Evolutionary conservation across 2,329 filamentous ascomycete species (phyloP).

Genomic region (Cladobotryum mycophilum): DNA sequence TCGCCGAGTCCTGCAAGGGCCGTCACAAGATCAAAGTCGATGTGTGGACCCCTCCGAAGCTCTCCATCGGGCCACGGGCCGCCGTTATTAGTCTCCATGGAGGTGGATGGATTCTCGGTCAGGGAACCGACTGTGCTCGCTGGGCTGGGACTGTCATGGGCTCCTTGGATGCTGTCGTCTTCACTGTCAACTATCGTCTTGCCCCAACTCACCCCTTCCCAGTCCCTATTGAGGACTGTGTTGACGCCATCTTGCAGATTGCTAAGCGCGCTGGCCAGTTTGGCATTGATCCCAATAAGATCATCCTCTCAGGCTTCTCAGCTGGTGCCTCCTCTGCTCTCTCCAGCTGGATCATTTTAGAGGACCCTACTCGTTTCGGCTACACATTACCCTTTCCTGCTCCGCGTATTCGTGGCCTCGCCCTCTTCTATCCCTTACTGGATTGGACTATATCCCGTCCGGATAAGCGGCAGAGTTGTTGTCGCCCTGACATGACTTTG

Average conservation of each 20-base stretch:
- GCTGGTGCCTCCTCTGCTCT: conserved; percentile 54
- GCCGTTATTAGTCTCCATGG: conserved; percentile 62
- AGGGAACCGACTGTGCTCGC: conserved; percentile 56
- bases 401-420: conserved; percentile 45
- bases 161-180: conserved; percentile 49
- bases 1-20: conserved; percentile 29
- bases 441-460: conserved; percentile 54
- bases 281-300: conserved; percentile 47
- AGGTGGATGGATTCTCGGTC: conserved; percentile 59
- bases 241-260: conserved; percentile 58
- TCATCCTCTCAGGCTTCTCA: conserved; percentile 59
- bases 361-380: conserved; percentile 35
- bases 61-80: conserved; percentile 34
- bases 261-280: conserved; percentile 50
- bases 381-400: conserved; percentile 33
- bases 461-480: conserved; percentile 48
- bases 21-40: conserved; percentile 40
- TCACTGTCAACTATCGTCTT: conserved; percentile 62
- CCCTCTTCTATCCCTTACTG: conserved; percentile 56
- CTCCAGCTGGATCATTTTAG: conserved; percentile 40
- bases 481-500: conserved; percentile 51
- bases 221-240: conserved; percentile 58
- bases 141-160: conserved; percentile 51
- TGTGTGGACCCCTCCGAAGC: conserved; percentile 36
- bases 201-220: conserved; percentile 61